Conservation (phyloP, 768 basidiomycete genomes). For the Leccinum broughii region DNA sequence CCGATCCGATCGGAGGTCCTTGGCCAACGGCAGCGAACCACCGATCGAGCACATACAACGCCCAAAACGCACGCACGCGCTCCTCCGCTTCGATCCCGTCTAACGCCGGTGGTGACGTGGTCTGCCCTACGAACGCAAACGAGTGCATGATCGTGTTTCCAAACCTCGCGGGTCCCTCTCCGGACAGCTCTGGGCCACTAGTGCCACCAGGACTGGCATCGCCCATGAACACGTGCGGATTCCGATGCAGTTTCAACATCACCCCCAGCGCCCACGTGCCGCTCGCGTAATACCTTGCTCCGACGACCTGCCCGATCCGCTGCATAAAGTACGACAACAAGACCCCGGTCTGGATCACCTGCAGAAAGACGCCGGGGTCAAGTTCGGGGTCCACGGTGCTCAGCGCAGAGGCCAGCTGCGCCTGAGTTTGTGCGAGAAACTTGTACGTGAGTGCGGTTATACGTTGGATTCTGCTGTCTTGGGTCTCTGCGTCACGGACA, state of each 20-base stretch:
- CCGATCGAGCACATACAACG: constrained; percentile 35
- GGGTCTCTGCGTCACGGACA: constrained; percentile 31
- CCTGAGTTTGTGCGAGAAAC: constrained; percentile 50
- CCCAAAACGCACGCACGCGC: constrained; percentile 42
- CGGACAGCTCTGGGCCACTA: constrained; percentile 4
- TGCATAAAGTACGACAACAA: constrained; percentile 69
- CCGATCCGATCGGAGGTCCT: constrained; percentile 25
- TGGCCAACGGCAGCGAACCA: constrained; percentile 32
- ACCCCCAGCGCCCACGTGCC: constrained; percentile 48
- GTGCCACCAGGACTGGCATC: neutral
- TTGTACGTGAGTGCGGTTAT: constrained; percentile 11
- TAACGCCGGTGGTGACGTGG: constrained; percentile 31
- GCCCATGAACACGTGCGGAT: neutral
- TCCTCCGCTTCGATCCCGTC: constrained; percentile 39
- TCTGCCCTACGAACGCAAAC: constrained; percentile 13
- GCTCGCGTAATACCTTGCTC: constrained; percentile 58
- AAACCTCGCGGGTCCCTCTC: neutral
- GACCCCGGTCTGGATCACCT: constrained; percentile 61
- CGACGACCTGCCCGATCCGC: constrained; percentile 55
- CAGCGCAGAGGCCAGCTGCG: constrained; percentile 45
- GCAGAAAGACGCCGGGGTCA: constrained; percentile 43
- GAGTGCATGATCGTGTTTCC: neutral
- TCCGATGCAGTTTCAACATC: constrained; percentile 47
- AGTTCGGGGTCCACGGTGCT: constrained; percentile 36
- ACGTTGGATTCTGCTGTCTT: neutral